Evolutionary conservation across 2,329 filamentous ascomycete species (phyloP), one percentile per base, ranked within the genome.

Genomic region (Davidsoniella australis): DNA sequence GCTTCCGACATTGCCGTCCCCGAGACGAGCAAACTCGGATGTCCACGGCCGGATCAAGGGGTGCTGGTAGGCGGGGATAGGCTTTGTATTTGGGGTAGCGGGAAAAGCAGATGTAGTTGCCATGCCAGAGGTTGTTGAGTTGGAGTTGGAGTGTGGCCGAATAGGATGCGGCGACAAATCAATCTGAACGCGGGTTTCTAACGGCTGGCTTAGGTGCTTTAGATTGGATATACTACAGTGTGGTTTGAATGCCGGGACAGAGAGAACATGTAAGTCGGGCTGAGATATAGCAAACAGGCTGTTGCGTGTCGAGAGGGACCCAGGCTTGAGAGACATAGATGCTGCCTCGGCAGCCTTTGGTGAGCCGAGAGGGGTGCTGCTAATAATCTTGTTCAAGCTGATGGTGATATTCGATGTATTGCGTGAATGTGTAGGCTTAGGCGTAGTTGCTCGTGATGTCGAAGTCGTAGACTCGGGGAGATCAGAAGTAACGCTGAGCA

Each of bases 141-240:
- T 33, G n/a, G 44, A 46, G 44, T 46, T 46, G 20, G 44, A 46
- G 29, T 46, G 36, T 24, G 44, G 44, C 26, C 44, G 33, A 33
- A 46, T 37, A 26, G 41, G 47, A 18, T 42, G 40, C 14, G 29
- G 33, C 4, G 9, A 43, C 14, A 26, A 16, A 9, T 33, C 29
- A 33, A 33, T 12, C 7, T 33, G 29, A 33, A 20, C 41, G 41
- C 29, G 40, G 39, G 40, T 33, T n/a, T 47, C 45, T n/a, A 45
- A 14, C 8, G 45, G 50, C 33, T 52, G 50, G 45, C 50, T 45
- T 14, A 48, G 45, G 12, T 48, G 45, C 20, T 52, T 52, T 12
- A 37, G 45, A 20, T 38, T 26, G 17, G 45, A 41, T 20, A 33
- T 16, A 37, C 47, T 52, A 37, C 36, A 42, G 16, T 45, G 36